Evolutionary conservation across 2,329 filamentous ascomycete species (phyloP), one percentile per base, ranked within the genome.

Genomic region (Helotiales sp.): DNA sequence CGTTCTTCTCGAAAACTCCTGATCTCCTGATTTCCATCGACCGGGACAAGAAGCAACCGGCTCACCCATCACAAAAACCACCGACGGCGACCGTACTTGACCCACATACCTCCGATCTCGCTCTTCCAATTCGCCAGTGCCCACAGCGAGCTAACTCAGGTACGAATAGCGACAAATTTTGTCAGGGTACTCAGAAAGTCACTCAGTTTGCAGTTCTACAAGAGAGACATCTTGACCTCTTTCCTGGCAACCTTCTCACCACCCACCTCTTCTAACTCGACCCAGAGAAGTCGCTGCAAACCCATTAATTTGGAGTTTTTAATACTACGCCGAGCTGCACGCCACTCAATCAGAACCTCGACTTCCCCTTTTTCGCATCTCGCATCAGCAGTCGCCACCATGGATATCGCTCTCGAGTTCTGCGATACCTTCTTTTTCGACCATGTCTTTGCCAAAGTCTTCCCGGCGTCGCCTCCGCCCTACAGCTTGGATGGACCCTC

Each of bases 381-480:
- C 30, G 7, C 45, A 40, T 50, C 15, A 34, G 52, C 28, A 50
- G 63, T 58, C 70, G 66, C 71, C 82, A 83, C 78, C 79, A 97
- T 98, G 95, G 95, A 98, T 84, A 88, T 97, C 81, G 88, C 96
- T 54, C 90, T 97, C 72, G 94, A 97, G 81, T 75, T 94, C 68
- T 86, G 88, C 80, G 95, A 98, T 81, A 92, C 90, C 74, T 93
- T 91, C 76, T 75, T 94, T 70, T 91, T 91, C 79, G 95, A 98
- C 81, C 87, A 90, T 73, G 74, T 91, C 66, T 97, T 96, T 78
- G 90, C 93, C 59, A 84, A 82, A 40, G 73, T 91, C 6, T 82
- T 92, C n/a, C 93, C 94, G 7, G 82, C 82, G 54, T 82, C 80
- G 32, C 80, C 83, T 13, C 82, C 83, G 30, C 84, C 83, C 20